Conservation (phyloP, 441 rosid species). For the Viola pubescens region DNA sequence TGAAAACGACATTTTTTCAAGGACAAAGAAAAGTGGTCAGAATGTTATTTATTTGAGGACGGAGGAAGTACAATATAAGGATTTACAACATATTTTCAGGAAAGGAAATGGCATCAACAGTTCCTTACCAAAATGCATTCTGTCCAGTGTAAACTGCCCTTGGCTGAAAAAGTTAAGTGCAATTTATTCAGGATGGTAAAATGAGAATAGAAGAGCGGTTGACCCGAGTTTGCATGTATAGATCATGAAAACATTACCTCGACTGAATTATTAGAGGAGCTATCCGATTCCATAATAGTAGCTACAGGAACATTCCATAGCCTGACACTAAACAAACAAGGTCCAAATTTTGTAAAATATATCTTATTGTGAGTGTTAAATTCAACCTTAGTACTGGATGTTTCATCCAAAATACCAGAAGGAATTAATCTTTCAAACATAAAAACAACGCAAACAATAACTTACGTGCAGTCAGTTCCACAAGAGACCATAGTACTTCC, state of each 20-base stretch:
- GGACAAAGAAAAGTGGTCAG: too few relatives aligned
- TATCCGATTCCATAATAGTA: slow-evolving; percentile 39
- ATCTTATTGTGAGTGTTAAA: not conserved
- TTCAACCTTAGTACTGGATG: not conserved
- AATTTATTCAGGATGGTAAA: slow-evolving; percentile 16
- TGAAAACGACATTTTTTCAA: too few relatives aligned
- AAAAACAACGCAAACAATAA: not conserved
- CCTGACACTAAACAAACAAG: slow-evolving; percentile 53
- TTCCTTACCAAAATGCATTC: slow-evolving; percentile 69
- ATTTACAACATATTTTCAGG: slow-evolving; percentile 11
- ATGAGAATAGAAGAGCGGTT: slow-evolving; percentile 4
- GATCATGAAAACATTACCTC: slow-evolving; percentile 40
- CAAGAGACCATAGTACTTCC: slow-evolving; percentile 73
- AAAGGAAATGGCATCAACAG: slow-evolving; percentile 2
- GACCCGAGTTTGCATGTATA: not conserved
- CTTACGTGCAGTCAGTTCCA: slow-evolving; percentile 92
- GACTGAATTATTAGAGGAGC: slow-evolving; percentile 29
- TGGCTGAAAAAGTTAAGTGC: slow-evolving; percentile 39
- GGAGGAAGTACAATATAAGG: not conserved
- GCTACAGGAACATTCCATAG: slow-evolving; percentile 87
- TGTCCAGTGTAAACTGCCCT: slow-evolving; percentile 64
- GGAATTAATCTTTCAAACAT: not conserved
- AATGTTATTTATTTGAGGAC: not conserved
- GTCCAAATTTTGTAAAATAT: not conserved
- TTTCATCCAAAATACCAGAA: not conserved